These are phyloP conservation scores for Nepenthes gracilis DNA, from an alignment of 148 eudicot species.

Conservation along the genomic window DNA sequence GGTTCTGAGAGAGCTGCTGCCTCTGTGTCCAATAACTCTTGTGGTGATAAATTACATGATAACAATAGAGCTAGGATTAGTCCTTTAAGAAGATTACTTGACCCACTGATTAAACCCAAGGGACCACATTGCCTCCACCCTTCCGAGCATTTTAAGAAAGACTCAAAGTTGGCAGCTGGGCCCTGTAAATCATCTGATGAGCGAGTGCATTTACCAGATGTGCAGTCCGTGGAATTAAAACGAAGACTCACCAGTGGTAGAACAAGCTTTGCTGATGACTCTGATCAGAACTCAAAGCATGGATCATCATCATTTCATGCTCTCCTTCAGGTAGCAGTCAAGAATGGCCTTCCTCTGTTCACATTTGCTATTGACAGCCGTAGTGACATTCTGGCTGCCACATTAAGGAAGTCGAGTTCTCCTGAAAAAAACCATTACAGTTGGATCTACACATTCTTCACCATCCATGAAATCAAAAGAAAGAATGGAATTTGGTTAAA, in stretches of 20 bases:
- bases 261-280: conserved; percentile 4
- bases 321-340: conserved; percentile 56
- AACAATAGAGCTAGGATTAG: conserved; percentile 45
- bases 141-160: conserved; percentile 26
- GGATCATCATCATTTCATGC: conserved; percentile 36
- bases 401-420: conserved; percentile 35
- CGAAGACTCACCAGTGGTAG: conserved; percentile 14
- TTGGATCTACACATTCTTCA: conserved; percentile 70
- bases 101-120: conserved; percentile 65
- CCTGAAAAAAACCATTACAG: conserved; percentile 26
- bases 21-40: conserved; percentile 13
- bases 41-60: conserved; percentile 19
- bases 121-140: conserved; percentile 14
- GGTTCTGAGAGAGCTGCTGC: conserved; percentile 20
- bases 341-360: conserved; percentile 76
- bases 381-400: conserved; percentile 62
- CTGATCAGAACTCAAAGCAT: conserved; percentile 10
- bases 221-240: conserved; percentile 18
- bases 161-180: conserved; percentile 12
- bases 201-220: conserved; percentile 15
- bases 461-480: conserved; percentile 60
- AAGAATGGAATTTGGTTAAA: conserved; percentile 53
- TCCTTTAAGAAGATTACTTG: conserved; percentile 80
- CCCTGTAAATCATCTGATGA: conserved; percentile 17
- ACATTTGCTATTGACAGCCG: conserved; percentile 58